Base-by-base conservation (phyloP, 1,139 yeast genomes). In the Kurtzmaniella quercitrusa region DNA sequence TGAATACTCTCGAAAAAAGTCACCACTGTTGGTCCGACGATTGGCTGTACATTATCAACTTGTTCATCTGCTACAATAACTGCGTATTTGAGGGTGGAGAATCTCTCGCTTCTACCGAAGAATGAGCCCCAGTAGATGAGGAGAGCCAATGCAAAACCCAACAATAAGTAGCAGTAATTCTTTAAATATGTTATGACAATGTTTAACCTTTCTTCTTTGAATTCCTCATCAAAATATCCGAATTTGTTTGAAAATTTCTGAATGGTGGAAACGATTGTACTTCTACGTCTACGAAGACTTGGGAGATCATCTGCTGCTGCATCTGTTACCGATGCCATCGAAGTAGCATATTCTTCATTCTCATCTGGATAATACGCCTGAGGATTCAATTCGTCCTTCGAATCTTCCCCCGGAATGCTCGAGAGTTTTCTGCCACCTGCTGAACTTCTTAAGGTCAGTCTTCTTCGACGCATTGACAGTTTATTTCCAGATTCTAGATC, bases 81-180 rank as follows among this genome's bases (percentile, higher is more conserved):
- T 2, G 60, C 65, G 45, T 56, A 59, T 18, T 56, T 51, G 34
- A 65, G 42, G 40, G 59, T 48, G 36, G 48, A 50, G 42, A 47
- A 61, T 11, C 60, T 49, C 6, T 48, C 33, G 3, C 43, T 38
- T 34, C 68, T 50, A 26, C 57, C 42, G 34, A 51, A 61, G 47
- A 61, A 65, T 2, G 63, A 49, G 4, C 68, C 69, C 67, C 69
- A 64, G 44, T 65, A 65, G 18, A 65, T 51, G 43, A 61, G 57
- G 16, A 65, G 54, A 1, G 60, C 57, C 3, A 50, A 40, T 17
- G 54, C 43, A 42, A 65, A 63, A 1, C 65, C 65, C 6, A 56
- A 17, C 2, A 62, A 38, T 40, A 65, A 49, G 37, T 43, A 56
- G 14, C 56, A 28, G 42, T 65, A 65, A 48, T 63, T 61, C 11